Evolutionary conservation across 192 early-diverging fungal species (phyloP).

Genomic region (Bifiguratus adelaidae): DNA sequence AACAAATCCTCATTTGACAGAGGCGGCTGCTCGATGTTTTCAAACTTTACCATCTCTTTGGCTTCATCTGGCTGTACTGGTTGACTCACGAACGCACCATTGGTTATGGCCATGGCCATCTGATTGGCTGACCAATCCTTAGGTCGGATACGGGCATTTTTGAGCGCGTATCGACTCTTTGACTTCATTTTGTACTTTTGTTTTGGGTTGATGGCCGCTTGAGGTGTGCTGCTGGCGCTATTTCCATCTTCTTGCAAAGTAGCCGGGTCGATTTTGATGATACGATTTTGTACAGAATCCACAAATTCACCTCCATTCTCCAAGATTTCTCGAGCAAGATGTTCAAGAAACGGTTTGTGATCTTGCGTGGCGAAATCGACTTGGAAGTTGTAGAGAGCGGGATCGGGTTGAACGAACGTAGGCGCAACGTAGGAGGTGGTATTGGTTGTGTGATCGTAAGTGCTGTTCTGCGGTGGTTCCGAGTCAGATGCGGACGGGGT

Average conservation of each 20-base stretch:
- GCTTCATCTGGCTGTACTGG: too few relatives aligned
- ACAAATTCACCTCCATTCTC: slow-evolving; percentile 51
- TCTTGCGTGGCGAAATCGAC: slow-evolving; percentile 42
- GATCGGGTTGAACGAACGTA: too few relatives aligned
- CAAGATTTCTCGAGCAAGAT: slow-evolving; percentile 37
- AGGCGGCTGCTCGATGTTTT: too few relatives aligned
- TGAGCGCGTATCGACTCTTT: slow-evolving; percentile 26
- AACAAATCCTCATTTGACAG: too few relatives aligned
- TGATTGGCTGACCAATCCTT: slow-evolving; percentile 7
- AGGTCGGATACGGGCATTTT: slow-evolving; percentile 45
- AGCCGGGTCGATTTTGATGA: slow-evolving; percentile 37
- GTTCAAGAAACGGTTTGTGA: slow-evolving; percentile 45
- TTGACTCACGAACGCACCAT: slow-evolving; percentile 3
- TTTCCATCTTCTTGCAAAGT: slow-evolving; percentile 34
- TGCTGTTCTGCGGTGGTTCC: not conserved
- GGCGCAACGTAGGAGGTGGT: slow-evolving; percentile 7
- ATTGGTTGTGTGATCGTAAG: not conserved
- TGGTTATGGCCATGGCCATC: not conserved
- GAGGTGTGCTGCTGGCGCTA: too few relatives aligned
- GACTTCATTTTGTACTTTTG: too few relatives aligned
- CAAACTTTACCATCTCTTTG: slow-evolving; percentile 10
- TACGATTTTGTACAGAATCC: slow-evolving; percentile 36
- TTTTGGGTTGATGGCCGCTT: too few relatives aligned
- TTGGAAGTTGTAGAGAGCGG: slow-evolving; percentile 28
- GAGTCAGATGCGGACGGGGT: not conserved